phyloP scores from a whole-genome alignment of 78 protist genomes.

The Dictyostelium capitatum region DNA sequence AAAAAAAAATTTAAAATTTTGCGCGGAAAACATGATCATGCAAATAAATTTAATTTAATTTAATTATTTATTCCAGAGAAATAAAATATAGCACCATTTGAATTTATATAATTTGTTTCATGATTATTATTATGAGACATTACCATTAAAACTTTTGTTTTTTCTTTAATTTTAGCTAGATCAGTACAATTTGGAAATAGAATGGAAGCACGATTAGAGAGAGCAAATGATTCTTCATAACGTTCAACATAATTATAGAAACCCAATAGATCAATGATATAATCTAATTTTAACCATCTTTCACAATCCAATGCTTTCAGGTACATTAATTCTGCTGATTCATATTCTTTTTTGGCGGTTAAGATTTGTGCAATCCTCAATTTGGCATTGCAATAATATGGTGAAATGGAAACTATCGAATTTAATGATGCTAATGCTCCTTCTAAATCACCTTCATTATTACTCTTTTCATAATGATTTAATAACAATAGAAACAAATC shows the following conservation, averaged over 20 bases:
- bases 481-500: not conserved
- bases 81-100: constrained; percentile 4
- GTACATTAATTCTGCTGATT: constrained; percentile 15
- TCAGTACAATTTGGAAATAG: constrained; percentile 22
- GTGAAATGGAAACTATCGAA: constrained; percentile 1
- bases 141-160: constrained; percentile 1
- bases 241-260: constrained; percentile 27
- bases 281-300: constrained; percentile 57
- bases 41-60: no score
- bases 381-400: constrained; percentile 22
- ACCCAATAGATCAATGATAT: constrained; percentile 8
- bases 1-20: not conserved
- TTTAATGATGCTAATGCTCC: not conserved
- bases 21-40: no score
- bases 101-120: not conserved
- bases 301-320: constrained; percentile 49
- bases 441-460: constrained; percentile 23
- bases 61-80: not conserved
- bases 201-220: not conserved
- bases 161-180: not conserved
- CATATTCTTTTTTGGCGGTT: not conserved
- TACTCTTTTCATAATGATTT: constrained; percentile 25
- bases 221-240: constrained; percentile 32
- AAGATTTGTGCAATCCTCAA: constrained; percentile 40
- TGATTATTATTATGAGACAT: not conserved